A percentile compares a stretch with the other conserved stretches of the same genome.
phyloP scores from a whole-genome alignment of 306 rosid species.

The Rosa multiflora region DNA sequence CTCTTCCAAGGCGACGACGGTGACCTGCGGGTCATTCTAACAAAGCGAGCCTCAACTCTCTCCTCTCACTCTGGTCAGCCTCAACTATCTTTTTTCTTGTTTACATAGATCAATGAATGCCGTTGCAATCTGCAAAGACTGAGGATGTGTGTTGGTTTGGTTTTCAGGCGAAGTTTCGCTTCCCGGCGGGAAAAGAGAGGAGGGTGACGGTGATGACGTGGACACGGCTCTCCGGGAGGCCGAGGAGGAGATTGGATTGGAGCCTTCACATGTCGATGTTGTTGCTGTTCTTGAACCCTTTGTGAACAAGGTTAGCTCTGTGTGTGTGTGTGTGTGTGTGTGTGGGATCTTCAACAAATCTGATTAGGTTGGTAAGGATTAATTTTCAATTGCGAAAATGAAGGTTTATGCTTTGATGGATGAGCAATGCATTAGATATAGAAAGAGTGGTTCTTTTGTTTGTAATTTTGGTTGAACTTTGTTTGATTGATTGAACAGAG shows the following conservation, averaged over 20 bases:
- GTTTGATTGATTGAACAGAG: not conserved
- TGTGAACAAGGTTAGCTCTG: conserved; percentile 57
- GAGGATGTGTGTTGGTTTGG: conserved; percentile 12
- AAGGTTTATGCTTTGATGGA: not conserved
- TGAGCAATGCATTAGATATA: not conserved
- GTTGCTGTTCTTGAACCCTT: conserved; percentile 87
- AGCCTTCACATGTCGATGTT: conserved; percentile 61
- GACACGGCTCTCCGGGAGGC: conserved; percentile 93
- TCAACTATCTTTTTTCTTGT: not conserved
- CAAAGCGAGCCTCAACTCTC: conserved; percentile 69
- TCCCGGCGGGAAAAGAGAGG: conserved; percentile 93
- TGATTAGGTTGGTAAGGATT: not conserved
- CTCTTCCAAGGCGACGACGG: conserved; percentile 49
- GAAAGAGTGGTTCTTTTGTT: not conserved
- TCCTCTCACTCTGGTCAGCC: conserved; percentile 64
- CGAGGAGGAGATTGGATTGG: conserved; percentile 85
- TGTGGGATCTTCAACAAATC: not conserved
- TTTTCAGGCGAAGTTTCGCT: conserved; percentile 79
- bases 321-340: conserved; percentile 9
- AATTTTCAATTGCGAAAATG: not conserved
- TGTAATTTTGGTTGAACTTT: not conserved
- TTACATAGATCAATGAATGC: not conserved
- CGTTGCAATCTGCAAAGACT: not conserved
- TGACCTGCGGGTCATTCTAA: conserved; percentile 59
- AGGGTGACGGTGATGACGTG: conserved; percentile 79